phyloP scores from a whole-genome alignment of 208 protist genomes.

The Wallacemonas sp. region DNA sequence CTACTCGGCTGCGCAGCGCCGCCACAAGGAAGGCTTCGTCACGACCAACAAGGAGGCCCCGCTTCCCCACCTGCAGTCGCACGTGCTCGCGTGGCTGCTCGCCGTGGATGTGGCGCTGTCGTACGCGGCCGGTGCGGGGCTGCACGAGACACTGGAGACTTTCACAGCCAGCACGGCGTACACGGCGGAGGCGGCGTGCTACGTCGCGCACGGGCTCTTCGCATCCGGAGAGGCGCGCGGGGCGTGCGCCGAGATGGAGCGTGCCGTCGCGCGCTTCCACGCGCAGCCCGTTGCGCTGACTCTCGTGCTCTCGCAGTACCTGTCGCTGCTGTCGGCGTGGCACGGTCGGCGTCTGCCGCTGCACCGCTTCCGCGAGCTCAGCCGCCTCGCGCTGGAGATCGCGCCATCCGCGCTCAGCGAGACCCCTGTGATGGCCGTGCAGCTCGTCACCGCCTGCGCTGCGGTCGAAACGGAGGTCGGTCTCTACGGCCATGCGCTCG shows the following conservation, averaged over 20 bases:
- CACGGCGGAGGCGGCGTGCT: slow-evolving; percentile 59
- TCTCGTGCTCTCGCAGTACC: slow-evolving; percentile 65
- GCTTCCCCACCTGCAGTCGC: slow-evolving; percentile 22
- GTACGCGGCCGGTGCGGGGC: slow-evolving; percentile 16
- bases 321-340: slow-evolving; percentile 53
- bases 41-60: slow-evolving; percentile 5
- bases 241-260: slow-evolving; percentile 49
- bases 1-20: slow-evolving; percentile 18
- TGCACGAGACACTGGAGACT: slow-evolving; percentile 21
- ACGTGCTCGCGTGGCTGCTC: slow-evolving; percentile 44
- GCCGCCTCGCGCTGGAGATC: slow-evolving; percentile 43
- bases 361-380: slow-evolving; percentile 72
- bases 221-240: slow-evolving; percentile 20
- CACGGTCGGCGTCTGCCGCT: slow-evolving; percentile 39
- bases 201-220: slow-evolving; percentile 49
- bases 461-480: slow-evolving; percentile 59
- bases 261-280: slow-evolving; percentile 34
- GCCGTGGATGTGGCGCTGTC: slow-evolving; percentile 36
- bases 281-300: slow-evolving; percentile 36
- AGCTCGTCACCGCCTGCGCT: slow-evolving; percentile 63
- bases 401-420: slow-evolving; percentile 30
- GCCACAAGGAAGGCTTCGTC: slow-evolving; percentile 6
- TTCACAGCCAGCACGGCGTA: slow-evolving; percentile 38
- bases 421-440: slow-evolving; percentile 37
- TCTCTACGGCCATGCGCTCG: slow-evolving; percentile 54